Evolutionary conservation across 306 rosid genomes (phyloP).

Genomic region (Cucurbita pepo): DNA sequence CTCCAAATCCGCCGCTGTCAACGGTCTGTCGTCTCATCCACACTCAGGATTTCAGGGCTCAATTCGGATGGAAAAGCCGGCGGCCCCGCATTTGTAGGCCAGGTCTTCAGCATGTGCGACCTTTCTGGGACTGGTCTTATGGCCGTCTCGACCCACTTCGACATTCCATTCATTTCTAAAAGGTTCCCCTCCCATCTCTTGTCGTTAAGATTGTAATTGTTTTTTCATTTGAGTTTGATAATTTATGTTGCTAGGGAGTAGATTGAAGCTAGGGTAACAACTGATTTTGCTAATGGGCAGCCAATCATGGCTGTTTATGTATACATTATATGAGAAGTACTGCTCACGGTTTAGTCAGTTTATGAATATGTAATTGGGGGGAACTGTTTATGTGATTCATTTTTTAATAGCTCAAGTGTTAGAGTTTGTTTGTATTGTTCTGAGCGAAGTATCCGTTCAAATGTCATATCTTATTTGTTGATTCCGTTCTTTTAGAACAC

Average conservation of each 20-base stretch:
- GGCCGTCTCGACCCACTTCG: slow-evolving; percentile 90
- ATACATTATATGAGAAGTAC: background rate
- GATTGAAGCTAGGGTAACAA: background rate
- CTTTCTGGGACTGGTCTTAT: slow-evolving; percentile 95
- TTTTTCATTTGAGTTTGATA: background rate
- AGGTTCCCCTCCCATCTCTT: slow-evolving; percentile 25
- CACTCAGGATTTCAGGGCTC: slow-evolving; percentile 34
- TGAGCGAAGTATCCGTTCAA: background rate
- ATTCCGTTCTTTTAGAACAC: slow-evolving; percentile 43
- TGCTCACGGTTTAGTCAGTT: background rate
- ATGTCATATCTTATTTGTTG: slow-evolving; percentile 4
- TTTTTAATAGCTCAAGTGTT: background rate
- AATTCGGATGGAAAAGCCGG: slow-evolving; percentile 28
- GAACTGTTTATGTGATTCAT: background rate
- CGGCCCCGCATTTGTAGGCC: slow-evolving; percentile 96
- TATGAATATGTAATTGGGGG: background rate
- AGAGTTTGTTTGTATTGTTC: background rate
- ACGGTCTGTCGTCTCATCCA: slow-evolving; percentile 18
- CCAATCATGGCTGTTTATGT: background rate
- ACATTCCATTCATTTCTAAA: slow-evolving; percentile 69
- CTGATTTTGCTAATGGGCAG: background rate
- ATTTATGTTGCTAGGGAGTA: background rate
- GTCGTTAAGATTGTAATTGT: background rate
- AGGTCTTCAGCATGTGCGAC: slow-evolving; percentile 97
- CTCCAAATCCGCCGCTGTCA: slow-evolving; percentile 22